phyloP scores from a whole-genome alignment of 805 yeast species.

The Pichia membranifaciens region DNA sequence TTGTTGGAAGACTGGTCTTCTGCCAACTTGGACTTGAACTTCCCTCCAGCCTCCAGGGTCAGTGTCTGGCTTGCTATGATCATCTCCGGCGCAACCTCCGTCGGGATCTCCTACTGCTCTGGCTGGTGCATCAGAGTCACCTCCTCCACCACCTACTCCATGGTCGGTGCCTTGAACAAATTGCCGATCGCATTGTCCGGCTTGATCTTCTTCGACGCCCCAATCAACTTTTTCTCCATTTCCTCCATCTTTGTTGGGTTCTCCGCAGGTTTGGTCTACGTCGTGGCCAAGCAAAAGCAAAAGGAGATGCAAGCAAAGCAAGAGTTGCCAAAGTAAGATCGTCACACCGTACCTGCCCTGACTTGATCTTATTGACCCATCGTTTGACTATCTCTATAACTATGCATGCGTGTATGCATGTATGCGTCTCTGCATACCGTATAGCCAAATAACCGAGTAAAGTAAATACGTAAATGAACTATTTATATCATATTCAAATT shows the following conservation, averaged over 20 bases:
- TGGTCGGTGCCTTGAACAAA: slow-evolving; percentile 99
- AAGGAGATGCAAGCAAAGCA: slow-evolving; percentile 34
- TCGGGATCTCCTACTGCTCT: slow-evolving; percentile 96
- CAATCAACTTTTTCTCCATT: slow-evolving; percentile 85
- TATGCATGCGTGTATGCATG: not conserved
- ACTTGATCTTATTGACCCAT: no score
- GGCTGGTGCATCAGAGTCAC: slow-evolving; percentile 99
- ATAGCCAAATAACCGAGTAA: no score
- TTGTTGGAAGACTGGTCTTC: slow-evolving; percentile 90
- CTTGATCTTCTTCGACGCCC: slow-evolving; percentile 88
- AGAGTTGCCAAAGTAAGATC: slow-evolving; percentile 30
- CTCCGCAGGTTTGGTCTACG: slow-evolving; percentile 91
- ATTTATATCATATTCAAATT: no score
- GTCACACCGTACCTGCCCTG: no score
- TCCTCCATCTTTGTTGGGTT: slow-evolving; percentile 91
- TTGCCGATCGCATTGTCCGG: slow-evolving; percentile 97
- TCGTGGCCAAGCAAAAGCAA: slow-evolving; percentile 92
- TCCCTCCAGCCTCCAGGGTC: slow-evolving; percentile 65
- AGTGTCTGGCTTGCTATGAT: slow-evolving; percentile 78
- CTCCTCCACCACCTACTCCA: slow-evolving; percentile 95
- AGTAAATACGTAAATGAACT: not conserved
- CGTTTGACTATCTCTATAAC: no score
- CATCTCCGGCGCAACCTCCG: slow-evolving; percentile 88
- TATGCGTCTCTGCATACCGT: no score
- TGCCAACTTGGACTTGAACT: slow-evolving; percentile 66